These are phyloP conservation scores for Erysimum cheiranthoides DNA, from an alignment of 345 rosid genomes.

Conservation along the genomic window DNA sequence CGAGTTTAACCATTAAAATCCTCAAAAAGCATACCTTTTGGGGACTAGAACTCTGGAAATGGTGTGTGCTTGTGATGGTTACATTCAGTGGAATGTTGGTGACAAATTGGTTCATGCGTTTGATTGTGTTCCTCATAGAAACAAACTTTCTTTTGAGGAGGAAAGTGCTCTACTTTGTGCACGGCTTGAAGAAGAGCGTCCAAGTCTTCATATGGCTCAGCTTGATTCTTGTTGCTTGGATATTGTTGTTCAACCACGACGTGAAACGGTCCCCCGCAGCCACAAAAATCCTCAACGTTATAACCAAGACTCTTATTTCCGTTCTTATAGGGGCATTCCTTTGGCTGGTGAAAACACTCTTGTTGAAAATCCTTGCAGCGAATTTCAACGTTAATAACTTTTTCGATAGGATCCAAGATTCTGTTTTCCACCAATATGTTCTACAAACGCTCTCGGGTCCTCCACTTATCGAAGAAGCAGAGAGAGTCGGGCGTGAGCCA, in stretches of 20 bases:
- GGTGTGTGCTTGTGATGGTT: constrained; percentile 87
- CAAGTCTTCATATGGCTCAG: constrained; percentile 85
- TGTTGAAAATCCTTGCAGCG: constrained; percentile 79
- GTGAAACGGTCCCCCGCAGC: constrained; percentile 53
- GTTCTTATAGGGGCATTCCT: constrained; percentile 70
- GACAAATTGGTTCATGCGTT: constrained; percentile 76
- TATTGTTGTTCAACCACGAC: constrained; percentile 59
- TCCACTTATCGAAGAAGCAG: constrained; percentile 70
- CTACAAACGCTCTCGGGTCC: constrained; percentile 80
- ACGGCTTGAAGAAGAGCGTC: constrained; percentile 84
- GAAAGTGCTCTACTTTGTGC: constrained; percentile 88
- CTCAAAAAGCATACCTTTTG: constrained; percentile 47
- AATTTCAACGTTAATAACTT: constrained; percentile 76
- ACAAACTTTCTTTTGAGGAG: constrained; percentile 68
- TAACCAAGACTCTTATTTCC: constrained; percentile 68
- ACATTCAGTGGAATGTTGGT: constrained; percentile 75
- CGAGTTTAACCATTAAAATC: constrained; percentile 59
- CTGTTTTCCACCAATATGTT: constrained; percentile 81
- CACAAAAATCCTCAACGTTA: constrained; percentile 48
- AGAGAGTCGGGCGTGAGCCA: constrained; percentile 58
- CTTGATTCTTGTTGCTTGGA: constrained; percentile 75
- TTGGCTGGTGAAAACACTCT: constrained; percentile 76
- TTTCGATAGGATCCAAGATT: constrained; percentile 91
- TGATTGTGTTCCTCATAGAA: constrained; percentile 86
- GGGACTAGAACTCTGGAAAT: constrained; percentile 79